phyloP scores from a whole-genome alignment of 1,139 yeast species.

The Chernovozyma sophiae-reginae region DNA sequence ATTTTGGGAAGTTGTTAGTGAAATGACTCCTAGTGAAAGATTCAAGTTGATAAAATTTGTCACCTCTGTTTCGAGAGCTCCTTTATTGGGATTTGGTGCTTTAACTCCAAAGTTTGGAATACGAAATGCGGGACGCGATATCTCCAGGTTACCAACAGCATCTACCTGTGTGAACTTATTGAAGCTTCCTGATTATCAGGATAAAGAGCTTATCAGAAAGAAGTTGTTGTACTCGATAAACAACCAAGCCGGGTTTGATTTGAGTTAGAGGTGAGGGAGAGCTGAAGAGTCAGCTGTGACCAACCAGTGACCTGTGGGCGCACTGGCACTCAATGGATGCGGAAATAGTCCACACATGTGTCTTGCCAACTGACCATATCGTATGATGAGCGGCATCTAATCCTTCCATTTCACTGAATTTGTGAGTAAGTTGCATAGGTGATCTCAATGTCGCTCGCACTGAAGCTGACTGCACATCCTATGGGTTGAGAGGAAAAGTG shows the following conservation, averaged over 20 bases:
- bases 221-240: constrained; percentile 76
- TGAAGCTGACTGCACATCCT: no score
- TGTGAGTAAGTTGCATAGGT: no score
- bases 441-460: no score
- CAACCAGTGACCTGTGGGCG: no score
- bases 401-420: no score
- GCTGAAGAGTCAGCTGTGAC: no score
- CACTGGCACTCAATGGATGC: no score
- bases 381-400: no score
- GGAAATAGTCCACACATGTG: no score
- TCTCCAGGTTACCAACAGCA: constrained; percentile 73
- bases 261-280: no score
- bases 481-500: no score
- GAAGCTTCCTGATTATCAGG: constrained; percentile 76
- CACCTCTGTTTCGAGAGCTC: constrained; percentile 89
- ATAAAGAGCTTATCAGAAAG: constrained; percentile 51
- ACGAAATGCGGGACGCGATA: constrained; percentile 57
- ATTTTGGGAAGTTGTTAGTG: constrained; percentile 76
- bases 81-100: constrained; percentile 77
- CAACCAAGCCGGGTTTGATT: constrained; percentile 82
- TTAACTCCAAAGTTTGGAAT: constrained; percentile 80
- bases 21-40: constrained; percentile 59
- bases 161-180: constrained; percentile 88
- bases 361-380: no score
- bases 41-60: constrained; percentile 74